Evolutionary conservation across 192 early-diverging fungal species (phyloP).

Genomic region (Lunasporangiospora selenospora): DNA sequence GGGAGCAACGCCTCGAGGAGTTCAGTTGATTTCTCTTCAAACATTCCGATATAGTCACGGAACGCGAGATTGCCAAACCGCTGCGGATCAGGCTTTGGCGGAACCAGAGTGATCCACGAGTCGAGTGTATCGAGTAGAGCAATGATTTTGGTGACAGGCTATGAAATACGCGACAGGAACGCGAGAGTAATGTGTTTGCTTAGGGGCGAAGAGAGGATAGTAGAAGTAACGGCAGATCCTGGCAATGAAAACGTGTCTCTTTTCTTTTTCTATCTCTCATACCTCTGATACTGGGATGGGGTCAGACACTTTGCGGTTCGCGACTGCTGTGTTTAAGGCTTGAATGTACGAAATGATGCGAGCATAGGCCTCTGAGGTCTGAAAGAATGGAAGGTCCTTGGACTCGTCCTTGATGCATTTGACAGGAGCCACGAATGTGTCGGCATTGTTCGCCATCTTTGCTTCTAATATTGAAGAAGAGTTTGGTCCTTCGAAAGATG

Average conservation of each 20-base stretch:
- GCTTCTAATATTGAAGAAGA: constrained; percentile 10
- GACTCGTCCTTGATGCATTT: constrained; percentile 45
- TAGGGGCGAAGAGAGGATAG: constrained; percentile 8
- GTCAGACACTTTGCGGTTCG: constrained; percentile 66
- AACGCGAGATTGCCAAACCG: constrained; percentile 96
- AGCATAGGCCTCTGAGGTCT: constrained; percentile 67
- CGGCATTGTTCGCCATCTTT: too few relatives aligned
- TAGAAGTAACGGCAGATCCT: too few relatives aligned
- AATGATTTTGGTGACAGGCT: constrained; percentile 59
- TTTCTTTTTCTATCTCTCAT: too few relatives aligned
- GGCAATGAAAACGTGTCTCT: too few relatives aligned
- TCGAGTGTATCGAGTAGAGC: constrained; percentile 70
- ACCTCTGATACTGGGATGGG: constrained; percentile 65
- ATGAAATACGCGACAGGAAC: too few relatives aligned
- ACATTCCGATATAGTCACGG: constrained; percentile 66
- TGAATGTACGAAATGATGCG: constrained; percentile 77
- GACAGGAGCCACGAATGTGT: constrained; percentile 16
- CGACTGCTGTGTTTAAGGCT: constrained; percentile 72
- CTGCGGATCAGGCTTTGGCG: constrained; percentile 72
- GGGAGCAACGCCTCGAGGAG: constrained; percentile 49
- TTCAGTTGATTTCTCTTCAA: constrained; percentile 28
- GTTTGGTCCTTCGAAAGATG: constrained; percentile 49
- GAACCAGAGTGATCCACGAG: constrained; percentile 77
- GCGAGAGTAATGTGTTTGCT: background rate
- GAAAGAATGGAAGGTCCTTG: constrained; percentile 56